Base-by-base conservation (phyloP, 2,329 filamentous ascomycete genomes). In the Cercospora janseana region DNA sequence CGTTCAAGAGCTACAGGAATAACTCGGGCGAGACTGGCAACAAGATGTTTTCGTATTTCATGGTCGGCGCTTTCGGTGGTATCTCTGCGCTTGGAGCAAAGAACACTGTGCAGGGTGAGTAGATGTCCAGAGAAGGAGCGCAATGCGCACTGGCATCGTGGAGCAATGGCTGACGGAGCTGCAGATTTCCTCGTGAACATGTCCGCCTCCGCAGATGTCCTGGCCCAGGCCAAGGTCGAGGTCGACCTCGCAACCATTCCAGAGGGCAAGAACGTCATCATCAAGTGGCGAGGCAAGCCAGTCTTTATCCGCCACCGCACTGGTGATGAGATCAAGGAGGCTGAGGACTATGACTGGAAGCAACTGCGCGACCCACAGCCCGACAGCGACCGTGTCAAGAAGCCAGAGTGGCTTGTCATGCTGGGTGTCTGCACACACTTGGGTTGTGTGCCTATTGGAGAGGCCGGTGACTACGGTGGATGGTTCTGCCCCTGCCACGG, bases 401-500 rank as follows among this genome's bases (percentile, higher is more conserved):
- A 94, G 79, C 89, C 93, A 60, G 92, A 98, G 76, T 98, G 93
- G 93, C 82, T 98, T 64, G 82, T 98, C 75, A 98, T 98, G 93
- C 72, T 98, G 79, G 92, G 90, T 76, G 92, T 98, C 75, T 98
- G 93, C 87, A 98, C 93, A 69, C 93, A 98, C 77, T 79, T 98
- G 70, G 93, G 93, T 77, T 98, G 93, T 82, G 93, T 98, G 64
- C 93, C 93, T 70, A 98, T 98, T 68, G 93, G 94, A 69, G 93
- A 98, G 80, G 89, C 93, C 60, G 93, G 93, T 73, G 94, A 98
- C 76, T 98, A 79, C 69, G 93, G 93, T 72, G 93, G 93, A 70
- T 98, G 93, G 93, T 98, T 98, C 87, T 98, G 93, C 81, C 93
- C 93, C 61, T 98, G 93, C 87, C 93, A 98, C 83, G 93, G 93